Conservation (phyloP, 352 stramenopile species). For the Blastocystis sp. region DNA sequence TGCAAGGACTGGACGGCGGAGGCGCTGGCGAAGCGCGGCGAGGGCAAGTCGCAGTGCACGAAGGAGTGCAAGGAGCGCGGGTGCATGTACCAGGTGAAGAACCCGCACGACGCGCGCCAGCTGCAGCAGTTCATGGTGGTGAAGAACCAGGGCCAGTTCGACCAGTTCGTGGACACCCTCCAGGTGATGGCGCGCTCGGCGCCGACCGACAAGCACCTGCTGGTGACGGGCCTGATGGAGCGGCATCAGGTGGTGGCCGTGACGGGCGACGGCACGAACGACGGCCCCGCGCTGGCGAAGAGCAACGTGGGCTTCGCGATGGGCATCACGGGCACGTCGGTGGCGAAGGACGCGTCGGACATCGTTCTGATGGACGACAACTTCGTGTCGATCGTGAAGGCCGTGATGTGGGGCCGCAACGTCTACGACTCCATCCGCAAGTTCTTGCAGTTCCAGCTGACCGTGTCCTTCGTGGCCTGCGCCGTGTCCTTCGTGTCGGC, state of each 20-base stretch:
- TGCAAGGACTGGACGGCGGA: conserved; percentile 48
- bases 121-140: conserved; percentile 45
- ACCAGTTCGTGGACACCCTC: conserved; percentile 67
- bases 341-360: conserved; percentile 72
- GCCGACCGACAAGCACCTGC: conserved; percentile 60
- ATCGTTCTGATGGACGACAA: conserved; percentile 97
- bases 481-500: conserved; percentile 83
- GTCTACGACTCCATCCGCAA: conserved; percentile 94
- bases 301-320: conserved; percentile 82
- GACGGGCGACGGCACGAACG: conserved; percentile 98
- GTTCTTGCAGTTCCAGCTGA: conserved; percentile 92
- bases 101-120: conserved; percentile 40
- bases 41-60: neutral
- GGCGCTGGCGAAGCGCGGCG: conserved; percentile 11
- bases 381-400: conserved; percentile 92
- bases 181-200: conserved; percentile 65
- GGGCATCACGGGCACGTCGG: conserved; percentile 92
- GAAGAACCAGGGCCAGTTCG: conserved; percentile 57
- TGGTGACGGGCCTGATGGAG: conserved; percentile 73
- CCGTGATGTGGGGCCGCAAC: conserved; percentile 89
- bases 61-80: conserved; percentile 17
- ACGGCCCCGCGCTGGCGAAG: conserved; percentile 90
- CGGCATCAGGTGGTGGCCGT: conserved; percentile 85
- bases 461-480: conserved; percentile 87
- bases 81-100: conserved; percentile 63